Percentiles rank a stretch among this genome's conserved stretches.
phyloP scores from a whole-genome alignment of 352 stramenopile genomes.

The Pythium phragmitis region DNA sequence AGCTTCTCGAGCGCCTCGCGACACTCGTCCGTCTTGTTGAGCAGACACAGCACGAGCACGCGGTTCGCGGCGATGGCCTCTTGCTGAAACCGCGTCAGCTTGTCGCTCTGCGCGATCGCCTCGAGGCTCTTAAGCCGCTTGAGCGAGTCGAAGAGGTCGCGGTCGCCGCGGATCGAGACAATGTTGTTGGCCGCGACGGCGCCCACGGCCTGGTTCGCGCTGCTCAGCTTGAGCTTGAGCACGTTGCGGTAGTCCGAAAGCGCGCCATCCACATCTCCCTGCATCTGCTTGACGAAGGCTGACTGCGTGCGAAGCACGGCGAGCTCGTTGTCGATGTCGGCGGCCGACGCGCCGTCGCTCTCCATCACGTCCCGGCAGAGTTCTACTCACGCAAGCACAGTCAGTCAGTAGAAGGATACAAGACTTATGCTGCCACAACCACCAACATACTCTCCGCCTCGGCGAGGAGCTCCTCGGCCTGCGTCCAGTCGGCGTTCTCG shows the following conservation, averaged over 20 bases:
- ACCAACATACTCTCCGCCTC: conserved; percentile 58
- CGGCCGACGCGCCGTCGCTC: conserved; percentile 47
- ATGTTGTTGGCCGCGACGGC: conserved; percentile 82
- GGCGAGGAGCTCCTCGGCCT: conserved; percentile 42
- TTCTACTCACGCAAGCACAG: conserved; percentile 33
- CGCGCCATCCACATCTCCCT: conserved; percentile 61
- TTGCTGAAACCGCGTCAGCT: conserved; percentile 58
- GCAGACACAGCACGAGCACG: conserved; percentile 64
- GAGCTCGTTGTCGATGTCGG: conserved; percentile 71
- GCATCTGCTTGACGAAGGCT: conserved; percentile 81
- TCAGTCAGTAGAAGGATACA: not conserved
- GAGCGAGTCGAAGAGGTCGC: conserved; percentile 80
- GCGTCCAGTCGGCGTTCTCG: conserved; percentile 52
- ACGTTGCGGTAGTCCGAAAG: conserved; percentile 76
- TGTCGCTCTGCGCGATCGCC: conserved; percentile 48
- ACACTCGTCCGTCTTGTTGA: conserved; percentile 80
- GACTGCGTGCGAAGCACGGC: conserved; percentile 70
- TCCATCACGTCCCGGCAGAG: conserved; percentile 64
- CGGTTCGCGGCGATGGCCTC: conserved; percentile 76
- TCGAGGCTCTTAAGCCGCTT: conserved; percentile 80
- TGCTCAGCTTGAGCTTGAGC: conserved; percentile 76
- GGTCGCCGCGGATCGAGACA: conserved; percentile 73
- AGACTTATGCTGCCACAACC: not conserved
- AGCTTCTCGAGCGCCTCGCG: conserved; percentile 47
- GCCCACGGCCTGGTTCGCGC: conserved; percentile 43